phyloP scores from a whole-genome alignment of 805 yeast genomes.

The Starmera caribaea region DNA sequence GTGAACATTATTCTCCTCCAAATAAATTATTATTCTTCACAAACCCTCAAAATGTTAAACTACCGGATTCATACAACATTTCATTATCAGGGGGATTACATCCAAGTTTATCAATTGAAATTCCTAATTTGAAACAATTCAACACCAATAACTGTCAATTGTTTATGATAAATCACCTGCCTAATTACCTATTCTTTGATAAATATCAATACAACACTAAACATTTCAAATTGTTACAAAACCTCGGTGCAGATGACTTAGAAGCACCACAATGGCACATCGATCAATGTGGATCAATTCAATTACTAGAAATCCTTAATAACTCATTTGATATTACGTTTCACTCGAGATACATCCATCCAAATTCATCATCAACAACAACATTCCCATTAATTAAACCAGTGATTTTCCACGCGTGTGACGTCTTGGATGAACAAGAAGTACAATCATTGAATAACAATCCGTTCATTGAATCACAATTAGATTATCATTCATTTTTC shows the following conservation, averaged over 20 bases:
- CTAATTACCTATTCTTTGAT: conserved; percentile 41
- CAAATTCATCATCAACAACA: conserved; percentile 8
- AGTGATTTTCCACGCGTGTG: conserved; percentile 41
- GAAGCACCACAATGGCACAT: conserved; percentile 46
- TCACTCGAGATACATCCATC: conserved; percentile 44
- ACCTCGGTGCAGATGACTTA: conserved; percentile 48
- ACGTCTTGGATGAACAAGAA: conserved; percentile 20
- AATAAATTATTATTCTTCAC: conserved; percentile 14
- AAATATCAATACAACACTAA: conserved; percentile 37
- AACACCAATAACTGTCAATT: conserved; percentile 28
- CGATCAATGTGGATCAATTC: conserved; percentile 36
- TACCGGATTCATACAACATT: too few relatives aligned
- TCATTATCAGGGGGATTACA: conserved; percentile 22
- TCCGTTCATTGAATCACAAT: conserved; percentile 28
- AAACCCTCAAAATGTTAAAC: conserved; percentile 3
- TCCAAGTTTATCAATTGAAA: conserved; percentile 20
- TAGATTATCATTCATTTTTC: conserved; percentile 38
- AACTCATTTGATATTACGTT: conserved; percentile 27
- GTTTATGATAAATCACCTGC: conserved; percentile 33
- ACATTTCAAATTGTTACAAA: conserved; percentile 22
- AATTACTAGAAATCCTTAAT: conserved; percentile 26
- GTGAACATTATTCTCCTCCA: conserved; percentile 9
- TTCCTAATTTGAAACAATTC: neutral
- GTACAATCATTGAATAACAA: conserved; percentile 16
- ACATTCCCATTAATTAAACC: conserved; percentile 25